phyloP scores from a whole-genome alignment of 768 basidiomycete species.

The Arthromyces matolae region DNA sequence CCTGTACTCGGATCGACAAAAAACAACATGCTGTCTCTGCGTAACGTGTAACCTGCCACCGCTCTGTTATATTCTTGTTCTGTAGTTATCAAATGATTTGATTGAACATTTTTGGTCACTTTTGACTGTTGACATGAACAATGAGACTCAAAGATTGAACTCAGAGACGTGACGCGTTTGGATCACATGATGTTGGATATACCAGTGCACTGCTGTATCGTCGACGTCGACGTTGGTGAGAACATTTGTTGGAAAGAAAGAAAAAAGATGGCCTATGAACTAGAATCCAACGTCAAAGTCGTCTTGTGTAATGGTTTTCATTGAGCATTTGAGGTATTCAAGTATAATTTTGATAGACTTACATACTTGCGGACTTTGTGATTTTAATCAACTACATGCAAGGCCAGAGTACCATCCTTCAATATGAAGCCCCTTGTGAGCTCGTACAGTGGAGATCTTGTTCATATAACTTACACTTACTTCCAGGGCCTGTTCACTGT shows the following conservation, averaged over 20 bases:
- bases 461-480: constrained; percentile 9
- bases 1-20: constrained; percentile 8
- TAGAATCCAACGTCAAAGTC: too few relatives aligned
- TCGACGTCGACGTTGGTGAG: too few relatives aligned
- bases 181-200: background rate
- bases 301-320: too few relatives aligned
- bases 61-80: constrained; percentile 8
- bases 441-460: constrained; percentile 7
- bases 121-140: too few relatives aligned
- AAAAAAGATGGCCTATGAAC: too few relatives aligned
- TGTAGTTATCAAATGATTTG: constrained; percentile 19
- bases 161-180: background rate
- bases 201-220: too few relatives aligned
- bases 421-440: constrained; percentile 86
- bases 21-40: constrained; percentile 8
- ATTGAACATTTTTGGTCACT: too few relatives aligned
- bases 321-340: too few relatives aligned
- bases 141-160: background rate
- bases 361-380: too few relatives aligned
- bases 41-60: constrained; percentile 6
- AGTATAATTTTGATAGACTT: too few relatives aligned
- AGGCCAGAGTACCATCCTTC: constrained; percentile 61
- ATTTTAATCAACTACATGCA: constrained; percentile 40
- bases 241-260: too few relatives aligned
- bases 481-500: constrained; percentile 80